Evolutionary conservation across 2,329 filamentous ascomycete genomes (phyloP), one percentile per base, ranked within the genome.

Genomic region (Sclerotinia trifoliorum): DNA sequence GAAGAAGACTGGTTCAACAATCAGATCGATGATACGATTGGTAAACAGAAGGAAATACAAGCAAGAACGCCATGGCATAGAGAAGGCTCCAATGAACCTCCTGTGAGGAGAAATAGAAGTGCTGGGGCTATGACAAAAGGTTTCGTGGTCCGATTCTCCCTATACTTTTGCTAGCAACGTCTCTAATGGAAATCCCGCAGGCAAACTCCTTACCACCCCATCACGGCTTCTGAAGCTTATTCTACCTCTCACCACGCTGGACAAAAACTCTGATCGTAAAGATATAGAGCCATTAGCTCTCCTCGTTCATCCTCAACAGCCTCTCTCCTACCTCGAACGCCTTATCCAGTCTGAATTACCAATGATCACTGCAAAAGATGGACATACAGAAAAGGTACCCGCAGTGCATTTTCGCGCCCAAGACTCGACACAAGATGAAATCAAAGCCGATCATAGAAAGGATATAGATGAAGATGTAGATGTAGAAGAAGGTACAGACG

Each of bases 241-340:
- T 24, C 17, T 71, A 2, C 69, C 68, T 32, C 68, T 71, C 21
- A 87, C 86, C 0, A 89, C 86, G 0, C 79, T 83, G 57, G 87
- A 89, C 68, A 81, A 83, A 42, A 84, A 86, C 71, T 80, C 80
- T 1, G 85, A 88, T 70, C 83, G 87, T 68, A 89, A 90, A 78
- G 85, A 88, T 60, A 87, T 94, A n/a, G 91, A 96, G 73, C 93
- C 93, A 0, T 83, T 97, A 17, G 93, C 93, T 0, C 84, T 97
- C 0, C 86, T 97, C 2, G 85, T 97, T 0, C 94, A 97, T 74
- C 93, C 94, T 0, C 92, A 96, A 71, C 94, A 97, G 76, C 94
- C 94, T 0, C 84, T 97, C 3, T 96, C 92, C 11, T 96, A 97
- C 78, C 87, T 97, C 54, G 92, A 96, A 78, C 87, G 92, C 11